phyloP scores from a whole-genome alignment of 129 eudicot species.

The Mikania micrantha region DNA sequence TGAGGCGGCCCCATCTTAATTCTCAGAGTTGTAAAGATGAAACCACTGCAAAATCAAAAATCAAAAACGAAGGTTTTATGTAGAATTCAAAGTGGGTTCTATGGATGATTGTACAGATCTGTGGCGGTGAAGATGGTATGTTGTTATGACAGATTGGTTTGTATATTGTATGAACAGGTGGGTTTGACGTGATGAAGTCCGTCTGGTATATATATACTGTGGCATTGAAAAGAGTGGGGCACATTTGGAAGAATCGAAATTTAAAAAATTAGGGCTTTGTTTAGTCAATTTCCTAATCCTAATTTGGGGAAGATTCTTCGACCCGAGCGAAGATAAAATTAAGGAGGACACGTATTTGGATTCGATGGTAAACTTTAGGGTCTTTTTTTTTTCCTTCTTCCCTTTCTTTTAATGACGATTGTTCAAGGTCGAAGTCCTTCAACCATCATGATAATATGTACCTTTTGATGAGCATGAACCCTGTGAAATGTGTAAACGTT shows the following conservation, averaged over 20 bases:
- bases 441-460: no score
- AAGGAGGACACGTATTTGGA: not conserved
- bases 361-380: no score
- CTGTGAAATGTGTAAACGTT: no score
- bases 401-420: no score
- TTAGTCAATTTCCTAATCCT: slow-evolving; percentile 14
- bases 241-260: not conserved
- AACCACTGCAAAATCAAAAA: not conserved
- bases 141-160: slow-evolving; percentile 29
- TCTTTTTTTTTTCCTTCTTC: no score
- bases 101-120: slow-evolving; percentile 9
- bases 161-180: slow-evolving; percentile 20
- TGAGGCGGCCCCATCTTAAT: slow-evolving; percentile 48
- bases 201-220: slow-evolving; percentile 12
- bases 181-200: slow-evolving; percentile 27
- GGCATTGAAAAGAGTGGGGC: slow-evolving; percentile 25
- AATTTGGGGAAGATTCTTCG: slow-evolving; percentile 14
- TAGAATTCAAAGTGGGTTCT: not conserved
- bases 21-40: not conserved
- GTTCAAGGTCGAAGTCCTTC: no score
- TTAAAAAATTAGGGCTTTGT: slow-evolving; percentile 14
- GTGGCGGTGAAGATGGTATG: not conserved
- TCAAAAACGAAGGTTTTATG: not conserved
- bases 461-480: no score
- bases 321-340: not conserved